Percentiles rank a stretch among this genome's conserved stretches.
Conservation (phyloP, 805 yeast species). For the Saccharomycopsis oosterbeekiorum region DNA sequence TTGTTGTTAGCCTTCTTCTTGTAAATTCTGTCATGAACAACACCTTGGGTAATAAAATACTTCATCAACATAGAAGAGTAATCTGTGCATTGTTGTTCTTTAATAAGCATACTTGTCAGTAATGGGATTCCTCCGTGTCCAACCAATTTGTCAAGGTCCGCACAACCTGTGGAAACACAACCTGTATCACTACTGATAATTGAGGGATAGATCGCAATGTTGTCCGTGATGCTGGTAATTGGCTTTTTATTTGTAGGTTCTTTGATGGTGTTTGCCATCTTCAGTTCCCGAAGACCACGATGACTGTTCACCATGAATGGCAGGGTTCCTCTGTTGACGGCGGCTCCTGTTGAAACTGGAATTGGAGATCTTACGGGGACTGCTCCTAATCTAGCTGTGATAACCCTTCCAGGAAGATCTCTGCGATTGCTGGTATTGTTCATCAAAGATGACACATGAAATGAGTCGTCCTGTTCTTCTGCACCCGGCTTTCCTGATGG, state of each 20-base stretch:
- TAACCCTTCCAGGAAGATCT: neutral
- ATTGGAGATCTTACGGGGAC: neutral
- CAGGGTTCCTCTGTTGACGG: neutral
- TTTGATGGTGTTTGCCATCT: neutral
- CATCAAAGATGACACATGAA: neutral
- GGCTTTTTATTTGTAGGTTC: neutral
- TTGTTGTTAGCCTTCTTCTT: slow-evolving; percentile 26
- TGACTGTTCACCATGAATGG: no score
- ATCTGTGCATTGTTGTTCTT: slow-evolving; percentile 85
- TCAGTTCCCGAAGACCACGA: no score
- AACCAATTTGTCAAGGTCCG: slow-evolving; percentile 63
- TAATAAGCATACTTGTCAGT: slow-evolving; percentile 59
- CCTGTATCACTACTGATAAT: slow-evolving; percentile 63
- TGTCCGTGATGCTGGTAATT: neutral
- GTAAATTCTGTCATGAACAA: slow-evolving; percentile 49
- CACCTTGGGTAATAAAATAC: slow-evolving; percentile 68
- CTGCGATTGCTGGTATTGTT: neutral
- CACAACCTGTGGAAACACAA: slow-evolving; percentile 63
- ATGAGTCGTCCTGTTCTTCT: neutral
- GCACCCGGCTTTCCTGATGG: neutral
- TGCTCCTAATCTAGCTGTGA: neutral
- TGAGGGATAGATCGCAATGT: slow-evolving; percentile 70
- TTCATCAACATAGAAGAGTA: slow-evolving; percentile 64
- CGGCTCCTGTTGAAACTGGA: neutral
- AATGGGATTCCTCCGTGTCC: slow-evolving; percentile 81